Base-by-base conservation (phyloP, 2,329 filamentous ascomycete species). In the Ascochyta lentis region DNA sequence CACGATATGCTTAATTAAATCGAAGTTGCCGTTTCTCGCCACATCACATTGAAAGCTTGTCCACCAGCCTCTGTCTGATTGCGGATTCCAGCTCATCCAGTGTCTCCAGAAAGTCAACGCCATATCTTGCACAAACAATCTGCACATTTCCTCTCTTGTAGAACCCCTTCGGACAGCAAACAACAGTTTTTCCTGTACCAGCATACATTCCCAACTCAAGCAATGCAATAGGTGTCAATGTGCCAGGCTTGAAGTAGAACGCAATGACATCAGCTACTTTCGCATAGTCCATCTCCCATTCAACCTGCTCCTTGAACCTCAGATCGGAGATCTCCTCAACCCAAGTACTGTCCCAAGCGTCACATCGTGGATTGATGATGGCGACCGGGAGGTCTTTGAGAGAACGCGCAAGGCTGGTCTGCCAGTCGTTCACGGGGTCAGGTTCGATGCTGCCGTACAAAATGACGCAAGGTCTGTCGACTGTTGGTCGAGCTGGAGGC, bases 131-230 rank as follows among this genome's bases (percentile, higher is more conserved):
- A 59, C 79, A 82, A 6, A 87, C 80, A 13, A 86, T 76, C 68
- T 85, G 77, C 43, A 89, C 85, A 64, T 89, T 86, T 0, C 86
- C 87, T 41, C 79, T 80, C 72, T 87, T 87, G 64, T 71, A 79
- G 61, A 85, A 89, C 0, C 79, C 81, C 26, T 78, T 67, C 1
- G 80, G 77, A 53, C 81, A 85, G 27, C 81, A 80, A 1, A 87
- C 84, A 15, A 88, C 72, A 1, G 74, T 76, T 65, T 80, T 83
- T 1, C 72, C 56, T 0, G 69, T 54, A 38, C 60, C 61, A 3
- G 80, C 80, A 43, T 77, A 80, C 43, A 89, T 73, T 0, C 86
- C 86, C 33, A 89, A 67, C 71, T 89, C 86, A 43, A 89, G 68
- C 61, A 89, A 67, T 39, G 81, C 84, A 40, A 88, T 76, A 2